Conservation (phyloP, 345 rosid species). For the Eutrema japonicum region DNA sequence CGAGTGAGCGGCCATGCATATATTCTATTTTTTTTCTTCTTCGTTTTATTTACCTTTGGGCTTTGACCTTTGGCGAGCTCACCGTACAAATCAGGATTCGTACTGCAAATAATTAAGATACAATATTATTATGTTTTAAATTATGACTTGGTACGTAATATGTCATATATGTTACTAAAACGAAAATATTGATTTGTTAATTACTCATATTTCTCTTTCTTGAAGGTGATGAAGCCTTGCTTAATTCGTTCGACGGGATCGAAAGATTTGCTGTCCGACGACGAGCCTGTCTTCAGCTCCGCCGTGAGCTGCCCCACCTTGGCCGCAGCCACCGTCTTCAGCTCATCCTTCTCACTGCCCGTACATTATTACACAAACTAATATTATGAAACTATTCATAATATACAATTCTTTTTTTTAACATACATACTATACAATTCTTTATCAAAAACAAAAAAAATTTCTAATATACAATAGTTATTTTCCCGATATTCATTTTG, state of each 20-base stretch:
- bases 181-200: slow-evolving; percentile 9
- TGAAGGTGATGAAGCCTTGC: slow-evolving; percentile 72
- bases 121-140: not conserved
- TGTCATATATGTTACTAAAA: not conserved
- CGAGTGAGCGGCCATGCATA: not conserved
- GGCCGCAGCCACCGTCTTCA: slow-evolving; percentile 74
- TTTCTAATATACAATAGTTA: not conserved
- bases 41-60: slow-evolving; percentile 63
- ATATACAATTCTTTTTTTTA: too few species aligned
- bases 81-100: slow-evolving; percentile 64
- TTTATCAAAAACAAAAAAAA: too few species aligned
- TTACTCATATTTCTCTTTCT: slow-evolving; percentile 80
- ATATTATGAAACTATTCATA: not conserved
- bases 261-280: slow-evolving; percentile 44
- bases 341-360: slow-evolving; percentile 77
- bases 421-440: not conserved
- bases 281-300: slow-evolving; percentile 49
- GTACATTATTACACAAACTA: not conserved
- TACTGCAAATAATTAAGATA: slow-evolving; percentile 47
- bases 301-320: slow-evolving; percentile 78
- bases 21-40: not conserved
- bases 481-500: slow-evolving; percentile 9
- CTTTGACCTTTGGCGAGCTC: slow-evolving; percentile 89
- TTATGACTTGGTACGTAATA: not conserved
- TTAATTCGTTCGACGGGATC: slow-evolving; percentile 66